phyloP scores from a whole-genome alignment of 1,139 yeast genomes.

The Zygoascus hellenicus region DNA sequence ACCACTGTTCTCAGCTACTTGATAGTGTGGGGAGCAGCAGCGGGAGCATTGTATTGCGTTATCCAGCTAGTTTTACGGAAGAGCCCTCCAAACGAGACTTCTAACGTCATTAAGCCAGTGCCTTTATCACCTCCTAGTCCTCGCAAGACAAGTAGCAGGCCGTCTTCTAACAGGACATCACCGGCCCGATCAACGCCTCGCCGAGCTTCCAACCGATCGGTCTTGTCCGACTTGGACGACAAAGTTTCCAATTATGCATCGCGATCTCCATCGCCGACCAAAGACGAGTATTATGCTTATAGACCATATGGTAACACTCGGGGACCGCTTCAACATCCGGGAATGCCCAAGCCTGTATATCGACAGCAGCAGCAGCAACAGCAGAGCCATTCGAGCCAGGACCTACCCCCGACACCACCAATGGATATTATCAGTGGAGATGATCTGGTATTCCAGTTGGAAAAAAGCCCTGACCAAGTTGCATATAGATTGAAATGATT shows the following conservation, averaged over 20 bases:
- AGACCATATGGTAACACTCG: constrained; percentile 20
- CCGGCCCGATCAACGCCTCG: background rate
- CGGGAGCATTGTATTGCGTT: constrained; percentile 5
- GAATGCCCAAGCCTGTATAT: background rate
- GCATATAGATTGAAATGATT: constrained; percentile 15
- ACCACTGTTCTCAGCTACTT: constrained; percentile 2
- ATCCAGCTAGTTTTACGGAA: background rate
- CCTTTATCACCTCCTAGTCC: constrained; percentile 3
- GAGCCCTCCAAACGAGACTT: background rate
- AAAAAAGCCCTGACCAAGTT: constrained; percentile 18
- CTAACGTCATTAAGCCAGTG: background rate
- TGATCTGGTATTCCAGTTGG: constrained; percentile 16
- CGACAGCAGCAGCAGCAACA: background rate
- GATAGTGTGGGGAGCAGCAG: constrained; percentile 4
- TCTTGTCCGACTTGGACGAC: background rate
- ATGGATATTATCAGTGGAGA: constrained; percentile 19
- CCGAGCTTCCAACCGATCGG: background rate
- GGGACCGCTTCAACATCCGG: constrained; percentile 9
- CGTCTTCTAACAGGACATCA: constrained; percentile 2
- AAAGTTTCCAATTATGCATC: background rate
- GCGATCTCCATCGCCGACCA: constrained; percentile 9
- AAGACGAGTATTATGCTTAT: constrained; percentile 16
- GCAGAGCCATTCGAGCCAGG: constrained; percentile 3
- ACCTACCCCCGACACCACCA: constrained; percentile 7
- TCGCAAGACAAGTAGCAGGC: background rate